Evolutionary conservation across 208 protist genomes (phyloP).

Genomic region (Angomonas deanei): DNA sequence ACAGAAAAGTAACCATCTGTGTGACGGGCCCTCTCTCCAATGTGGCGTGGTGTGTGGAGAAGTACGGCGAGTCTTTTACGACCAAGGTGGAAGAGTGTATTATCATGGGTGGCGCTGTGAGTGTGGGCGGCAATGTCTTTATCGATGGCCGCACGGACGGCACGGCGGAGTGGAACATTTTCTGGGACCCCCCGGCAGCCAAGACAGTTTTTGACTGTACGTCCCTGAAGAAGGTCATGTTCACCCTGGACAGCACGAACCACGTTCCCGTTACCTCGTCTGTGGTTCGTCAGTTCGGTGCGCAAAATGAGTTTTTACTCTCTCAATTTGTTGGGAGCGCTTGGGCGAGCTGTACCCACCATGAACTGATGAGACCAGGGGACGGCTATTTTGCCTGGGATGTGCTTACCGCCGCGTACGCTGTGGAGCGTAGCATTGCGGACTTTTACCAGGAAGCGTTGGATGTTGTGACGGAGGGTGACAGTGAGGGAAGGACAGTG

Average conservation of each 20-base stretch:
- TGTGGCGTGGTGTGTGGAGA: conserved; percentile 80
- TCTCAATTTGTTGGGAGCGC: conserved; percentile 78
- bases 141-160: conserved; percentile 58
- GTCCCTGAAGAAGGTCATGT: conserved; percentile 45
- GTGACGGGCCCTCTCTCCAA: conserved; percentile 83
- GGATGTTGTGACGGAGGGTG: conserved; percentile 35
- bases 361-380: conserved; percentile 46
- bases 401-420: conserved; percentile 79
- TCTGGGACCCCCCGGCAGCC: conserved; percentile 78
- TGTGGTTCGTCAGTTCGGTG: conserved; percentile 67
- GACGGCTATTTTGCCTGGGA: conserved; percentile 89
- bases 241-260: conserved; percentile 86
- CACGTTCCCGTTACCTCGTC: conserved; percentile 63
- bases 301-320: conserved; percentile 75
- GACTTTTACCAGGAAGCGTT: conserved; percentile 43
- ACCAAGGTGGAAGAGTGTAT: conserved; percentile 80
- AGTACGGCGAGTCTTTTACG: conserved; percentile 68
- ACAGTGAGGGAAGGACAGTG: not conserved
- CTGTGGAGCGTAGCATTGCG: conserved; percentile 45
- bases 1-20: conserved; percentile 76
- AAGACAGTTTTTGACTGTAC: conserved; percentile 62
- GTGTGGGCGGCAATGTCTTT: conserved; percentile 84
- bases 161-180: conserved; percentile 88
- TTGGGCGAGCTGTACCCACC: conserved; percentile 79
- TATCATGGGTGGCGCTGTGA: conserved; percentile 86